phyloP scores from a whole-genome alignment of 768 basidiomycete species.

The Lyophyllum atratum region DNA sequence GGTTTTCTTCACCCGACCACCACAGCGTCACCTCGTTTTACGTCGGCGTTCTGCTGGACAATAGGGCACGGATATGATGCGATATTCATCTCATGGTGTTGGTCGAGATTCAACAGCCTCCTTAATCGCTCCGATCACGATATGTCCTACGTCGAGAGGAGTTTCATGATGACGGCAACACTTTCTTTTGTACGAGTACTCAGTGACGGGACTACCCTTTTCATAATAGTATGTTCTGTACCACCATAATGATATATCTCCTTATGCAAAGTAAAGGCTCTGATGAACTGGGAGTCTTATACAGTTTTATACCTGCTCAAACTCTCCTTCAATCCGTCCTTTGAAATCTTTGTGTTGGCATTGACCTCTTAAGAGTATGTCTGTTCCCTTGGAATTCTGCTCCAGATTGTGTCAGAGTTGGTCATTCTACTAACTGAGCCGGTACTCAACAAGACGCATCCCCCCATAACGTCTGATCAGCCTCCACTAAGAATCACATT shows the following conservation, averaged over 20 bases:
- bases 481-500: too few relatives aligned
- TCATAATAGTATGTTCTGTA: slow-evolving; percentile 3
- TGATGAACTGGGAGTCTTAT: not conserved
- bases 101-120: slow-evolving; percentile 62
- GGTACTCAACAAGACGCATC: too few relatives aligned
- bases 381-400: too few relatives aligned
- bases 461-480: too few relatives aligned
- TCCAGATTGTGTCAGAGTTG: too few relatives aligned
- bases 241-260: not conserved
- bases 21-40: slow-evolving; percentile 46
- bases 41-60: slow-evolving; percentile 64
- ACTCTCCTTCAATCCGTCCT: too few relatives aligned
- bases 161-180: slow-evolving; percentile 88
- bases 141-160: slow-evolving; percentile 66
- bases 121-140: slow-evolving; percentile 85
- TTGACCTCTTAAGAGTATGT: too few relatives aligned
- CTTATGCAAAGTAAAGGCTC: not conserved
- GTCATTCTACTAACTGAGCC: too few relatives aligned
- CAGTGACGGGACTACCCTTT: not conserved
- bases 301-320: too few relatives aligned
- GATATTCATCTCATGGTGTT: slow-evolving; percentile 32
- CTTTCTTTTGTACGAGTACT: not conserved
- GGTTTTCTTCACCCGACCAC: slow-evolving; percentile 33
- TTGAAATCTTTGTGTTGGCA: too few relatives aligned
- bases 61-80: slow-evolving; percentile 46